These are phyloP conservation scores for Polychytrium aggregatum DNA, from an alignment of 192 early-diverging fungal genomes.

Conservation along the genomic window DNA sequence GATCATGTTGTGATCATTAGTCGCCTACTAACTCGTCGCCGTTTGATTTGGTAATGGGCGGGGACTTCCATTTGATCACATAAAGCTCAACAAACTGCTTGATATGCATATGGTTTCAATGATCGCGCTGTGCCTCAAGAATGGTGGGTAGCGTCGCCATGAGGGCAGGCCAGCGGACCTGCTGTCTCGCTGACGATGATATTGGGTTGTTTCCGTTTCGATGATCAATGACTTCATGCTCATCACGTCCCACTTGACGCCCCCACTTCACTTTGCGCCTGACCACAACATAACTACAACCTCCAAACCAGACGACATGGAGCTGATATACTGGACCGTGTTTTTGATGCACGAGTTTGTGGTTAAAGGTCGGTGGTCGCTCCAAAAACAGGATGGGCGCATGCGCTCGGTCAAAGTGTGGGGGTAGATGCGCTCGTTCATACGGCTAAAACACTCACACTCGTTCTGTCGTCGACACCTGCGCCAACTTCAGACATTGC, in stretches of 20 bases:
- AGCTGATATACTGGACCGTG: slow-evolving; percentile 67
- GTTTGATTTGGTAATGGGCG: too few species aligned
- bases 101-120: slow-evolving; percentile 58
- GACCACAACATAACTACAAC: too few species aligned
- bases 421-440: too few species aligned
- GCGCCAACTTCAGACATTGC: slow-evolving; percentile 37
- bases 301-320: slow-evolving; percentile 49
- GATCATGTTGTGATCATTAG: too few species aligned
- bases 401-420: background rate
- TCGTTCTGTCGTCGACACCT: background rate
- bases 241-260: too few species aligned
- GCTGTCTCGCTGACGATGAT: too few species aligned
- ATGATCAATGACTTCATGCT: too few species aligned
- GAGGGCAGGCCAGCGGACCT: too few species aligned
- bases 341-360: slow-evolving; percentile 71
- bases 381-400: background rate
- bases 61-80: slow-evolving; percentile 17
- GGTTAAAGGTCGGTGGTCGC: slow-evolving; percentile 36
- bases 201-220: too few species aligned
- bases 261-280: too few species aligned
- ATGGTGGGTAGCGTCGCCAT: slow-evolving; percentile 4
- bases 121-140: slow-evolving; percentile 53
- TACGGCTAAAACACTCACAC: too few species aligned
- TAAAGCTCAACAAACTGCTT: slow-evolving; percentile 39
- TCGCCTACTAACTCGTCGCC: too few species aligned